Conservation (phyloP, 2,329 filamentous ascomycete species). For the Rutstroemia sp. region DNA sequence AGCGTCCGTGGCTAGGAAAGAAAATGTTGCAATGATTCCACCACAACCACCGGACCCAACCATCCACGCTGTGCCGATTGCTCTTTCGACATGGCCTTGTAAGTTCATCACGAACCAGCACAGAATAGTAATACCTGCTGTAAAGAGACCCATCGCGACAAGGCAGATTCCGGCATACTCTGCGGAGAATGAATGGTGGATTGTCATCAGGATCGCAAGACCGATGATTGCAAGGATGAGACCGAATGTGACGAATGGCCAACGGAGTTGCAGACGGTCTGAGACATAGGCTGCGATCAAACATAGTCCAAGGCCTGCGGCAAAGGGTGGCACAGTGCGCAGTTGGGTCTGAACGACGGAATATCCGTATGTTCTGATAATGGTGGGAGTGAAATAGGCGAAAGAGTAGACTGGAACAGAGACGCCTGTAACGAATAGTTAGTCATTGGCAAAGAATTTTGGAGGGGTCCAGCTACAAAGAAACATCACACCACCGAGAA, state of each 20-base stretch:
- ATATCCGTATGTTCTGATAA: slow-evolving; percentile 60
- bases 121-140: neutral
- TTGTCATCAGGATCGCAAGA: neutral
- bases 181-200: neutral
- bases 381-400: slow-evolving; percentile 66
- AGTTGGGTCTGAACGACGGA: slow-evolving; percentile 53
- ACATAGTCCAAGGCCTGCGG: neutral
- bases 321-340: slow-evolving; percentile 60
- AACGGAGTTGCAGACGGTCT: neutral
- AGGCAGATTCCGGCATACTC: neutral
- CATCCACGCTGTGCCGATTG: slow-evolving; percentile 65
- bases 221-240: neutral
- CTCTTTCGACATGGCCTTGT: neutral
- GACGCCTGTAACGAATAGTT: slow-evolving; percentile 66
- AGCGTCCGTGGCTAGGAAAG: slow-evolving; percentile 56
- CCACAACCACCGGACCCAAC: slow-evolving; percentile 71
- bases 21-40: slow-evolving; percentile 66
- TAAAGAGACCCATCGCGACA: neutral
- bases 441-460: too few relatives aligned
- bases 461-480: neutral
- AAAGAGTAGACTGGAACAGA: slow-evolving; percentile 69
- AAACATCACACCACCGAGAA: neutral
- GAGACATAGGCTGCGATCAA: neutral
- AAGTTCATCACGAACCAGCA: slow-evolving; percentile 4
- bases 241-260: neutral